Evolutionary conservation across 805 yeast genomes (phyloP).

Genomic region (Monosporozyma servazzii): DNA sequence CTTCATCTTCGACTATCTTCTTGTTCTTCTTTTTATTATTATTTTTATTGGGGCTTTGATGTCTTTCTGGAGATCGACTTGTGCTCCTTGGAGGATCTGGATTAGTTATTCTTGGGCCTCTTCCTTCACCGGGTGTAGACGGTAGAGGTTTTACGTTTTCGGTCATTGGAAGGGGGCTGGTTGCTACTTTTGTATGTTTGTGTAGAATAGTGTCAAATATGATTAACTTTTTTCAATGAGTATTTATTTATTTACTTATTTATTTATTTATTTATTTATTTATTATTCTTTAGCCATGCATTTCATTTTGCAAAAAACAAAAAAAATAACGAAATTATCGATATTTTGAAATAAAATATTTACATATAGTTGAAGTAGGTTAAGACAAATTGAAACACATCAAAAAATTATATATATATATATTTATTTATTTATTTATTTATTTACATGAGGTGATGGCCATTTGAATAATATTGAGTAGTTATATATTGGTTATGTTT

Average conservation of each 20-base stretch:
- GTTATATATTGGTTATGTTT: slow-evolving; percentile 4
- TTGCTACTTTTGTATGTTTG: no score
- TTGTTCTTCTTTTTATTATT: neutral
- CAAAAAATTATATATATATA: no score
- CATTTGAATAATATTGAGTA: neutral
- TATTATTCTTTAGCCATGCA: neutral
- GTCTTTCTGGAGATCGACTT: neutral
- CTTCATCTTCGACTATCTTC: slow-evolving; percentile 11
- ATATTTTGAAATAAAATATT: no score
- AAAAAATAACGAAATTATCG: neutral
- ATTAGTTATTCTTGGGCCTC: neutral
- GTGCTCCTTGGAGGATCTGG: neutral
- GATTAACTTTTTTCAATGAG: no score
- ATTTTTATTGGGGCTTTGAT: neutral
- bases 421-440: neutral
- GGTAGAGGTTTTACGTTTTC: slow-evolving; percentile 9
- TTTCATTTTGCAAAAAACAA: neutral
- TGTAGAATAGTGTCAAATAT: neutral
- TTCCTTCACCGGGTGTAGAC: slow-evolving; percentile 3
- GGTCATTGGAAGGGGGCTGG: slow-evolving; percentile 2
- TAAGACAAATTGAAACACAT: no score
- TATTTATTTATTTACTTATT: neutral
- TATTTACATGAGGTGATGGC: neutral
- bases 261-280: neutral
- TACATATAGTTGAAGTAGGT: no score